Evolutionary conservation across 2,329 filamentous ascomycete species (phyloP).

Genomic region (Colletotrichum sp.): DNA sequence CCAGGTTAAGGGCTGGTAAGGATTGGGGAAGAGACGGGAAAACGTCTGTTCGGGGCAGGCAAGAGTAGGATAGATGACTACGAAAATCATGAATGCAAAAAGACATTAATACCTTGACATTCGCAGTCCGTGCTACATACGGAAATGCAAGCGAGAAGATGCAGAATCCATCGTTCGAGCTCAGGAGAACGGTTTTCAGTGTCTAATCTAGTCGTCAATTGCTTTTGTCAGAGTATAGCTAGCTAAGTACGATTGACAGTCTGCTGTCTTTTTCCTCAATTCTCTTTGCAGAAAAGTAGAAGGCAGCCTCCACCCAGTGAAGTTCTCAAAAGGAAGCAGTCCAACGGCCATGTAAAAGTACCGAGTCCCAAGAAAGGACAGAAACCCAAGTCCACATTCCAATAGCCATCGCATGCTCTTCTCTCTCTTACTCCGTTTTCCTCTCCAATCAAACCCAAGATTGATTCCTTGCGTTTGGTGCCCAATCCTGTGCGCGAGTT

Average conservation of each 20-base stretch:
- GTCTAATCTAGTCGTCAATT: background rate
- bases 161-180: background rate
- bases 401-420: background rate
- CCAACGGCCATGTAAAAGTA: background rate
- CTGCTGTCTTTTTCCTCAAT: background rate
- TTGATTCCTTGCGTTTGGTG: background rate
- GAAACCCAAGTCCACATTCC: background rate
- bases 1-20: background rate
- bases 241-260: background rate
- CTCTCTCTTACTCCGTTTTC: background rate
- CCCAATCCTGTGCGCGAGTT: background rate
- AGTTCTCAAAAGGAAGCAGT: background rate
- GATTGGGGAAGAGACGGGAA: background rate
- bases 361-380: background rate
- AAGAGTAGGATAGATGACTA: background rate
- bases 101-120: background rate
- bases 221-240: background rate
- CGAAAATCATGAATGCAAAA: background rate
- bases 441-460: background rate
- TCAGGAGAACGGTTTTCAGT: background rate
- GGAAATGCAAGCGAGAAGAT: background rate
- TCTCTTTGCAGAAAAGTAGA: background rate
- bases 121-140: background rate
- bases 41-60: background rate
- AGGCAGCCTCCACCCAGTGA: background rate